Percentiles rank a stretch among this genome's conserved stretches.
These are phyloP conservation scores for Leccinellum rugosiceps DNA, from an alignment of 768 basidiomycete genomes.

Conservation along the genomic window DNA sequence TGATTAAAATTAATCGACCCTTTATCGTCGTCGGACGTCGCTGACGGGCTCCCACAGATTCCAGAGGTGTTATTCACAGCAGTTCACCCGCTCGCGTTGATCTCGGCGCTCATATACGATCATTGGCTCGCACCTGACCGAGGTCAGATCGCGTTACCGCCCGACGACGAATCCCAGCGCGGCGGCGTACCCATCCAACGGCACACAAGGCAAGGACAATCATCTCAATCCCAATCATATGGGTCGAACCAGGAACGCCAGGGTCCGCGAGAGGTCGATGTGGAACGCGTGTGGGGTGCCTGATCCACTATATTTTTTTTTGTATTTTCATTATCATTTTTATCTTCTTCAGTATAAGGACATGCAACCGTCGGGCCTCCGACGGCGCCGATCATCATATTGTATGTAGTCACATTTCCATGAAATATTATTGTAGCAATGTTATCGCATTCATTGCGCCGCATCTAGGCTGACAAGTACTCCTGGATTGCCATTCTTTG, in stretches of 20 bases:
- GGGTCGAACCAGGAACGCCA: constrained; percentile 1
- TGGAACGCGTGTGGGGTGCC: constrained; percentile 38
- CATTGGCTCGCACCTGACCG: constrained; percentile 10
- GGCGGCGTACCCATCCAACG: not conserved
- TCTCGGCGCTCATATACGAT: constrained; percentile 44
- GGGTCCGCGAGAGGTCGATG: constrained; percentile 41
- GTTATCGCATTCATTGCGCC: not conserved
- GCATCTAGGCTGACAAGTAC: not conserved
- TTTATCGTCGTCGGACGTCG: not conserved
- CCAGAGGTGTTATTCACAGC: constrained; percentile 61
- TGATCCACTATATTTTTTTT: constrained; percentile 1
- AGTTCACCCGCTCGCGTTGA: constrained; percentile 59
- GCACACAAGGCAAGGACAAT: constrained; percentile 8
- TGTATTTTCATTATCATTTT: not conserved
- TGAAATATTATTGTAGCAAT: not conserved
- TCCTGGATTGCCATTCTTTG: not conserved
- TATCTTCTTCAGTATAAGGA: not conserved
- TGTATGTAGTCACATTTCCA: not conserved
- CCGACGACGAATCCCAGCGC: constrained; percentile 32
- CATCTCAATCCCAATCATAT: not conserved
- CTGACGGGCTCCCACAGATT: constrained; percentile 39
- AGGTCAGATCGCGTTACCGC: constrained; percentile 43
- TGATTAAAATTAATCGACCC: not conserved
- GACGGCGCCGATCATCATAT: not conserved
- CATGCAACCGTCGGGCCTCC: not conserved